These are phyloP conservation scores for Tricholoma sp. DNA, from an alignment of 768 basidiomycete genomes.

Conservation along the genomic window DNA sequence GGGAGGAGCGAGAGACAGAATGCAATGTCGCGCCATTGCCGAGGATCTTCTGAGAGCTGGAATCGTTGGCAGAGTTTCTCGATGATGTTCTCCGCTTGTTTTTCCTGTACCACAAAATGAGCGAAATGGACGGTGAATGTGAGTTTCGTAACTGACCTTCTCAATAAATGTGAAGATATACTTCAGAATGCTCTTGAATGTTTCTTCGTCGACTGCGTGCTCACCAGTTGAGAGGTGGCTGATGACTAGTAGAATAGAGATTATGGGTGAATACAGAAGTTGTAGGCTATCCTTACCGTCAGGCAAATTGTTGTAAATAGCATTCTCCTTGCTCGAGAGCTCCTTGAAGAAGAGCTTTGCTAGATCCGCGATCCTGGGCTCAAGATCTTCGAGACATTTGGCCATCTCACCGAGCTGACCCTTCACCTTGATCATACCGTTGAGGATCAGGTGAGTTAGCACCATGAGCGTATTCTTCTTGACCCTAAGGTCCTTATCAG, in stretches of 20 bases:
- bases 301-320: conserved; percentile 97
- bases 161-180: conserved; percentile 98
- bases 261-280: conserved; percentile 4
- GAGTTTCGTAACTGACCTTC: conserved; percentile 53
- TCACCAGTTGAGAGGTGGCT: conserved; percentile 89
- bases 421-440: conserved; percentile 99
- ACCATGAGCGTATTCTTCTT: conserved; percentile 99
- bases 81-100: conserved; percentile 95
- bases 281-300: conserved; percentile 55
- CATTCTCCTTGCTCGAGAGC: conserved; percentile 95
- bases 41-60: conserved; percentile 77
- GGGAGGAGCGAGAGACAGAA: conserved; percentile 92
- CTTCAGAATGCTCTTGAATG: conserved; percentile 87
- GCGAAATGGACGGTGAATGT: neutral
- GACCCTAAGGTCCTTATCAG: conserved; percentile 80
- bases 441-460: conserved; percentile 91
- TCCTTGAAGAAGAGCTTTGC: conserved; percentile 99
- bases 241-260: conserved; percentile 55
- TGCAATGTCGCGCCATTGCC: conserved; percentile 97
- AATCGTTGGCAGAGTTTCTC: conserved; percentile 98
- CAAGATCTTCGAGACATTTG: conserved; percentile 95
- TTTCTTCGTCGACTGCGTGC: conserved; percentile 89
- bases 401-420: conserved; percentile 99
- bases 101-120: conserved; percentile 57
- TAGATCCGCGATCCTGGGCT: conserved; percentile 82